Evolutionary conservation across 805 yeast species (phyloP).

Genomic region (Nakazawaea wyomingensis): DNA sequence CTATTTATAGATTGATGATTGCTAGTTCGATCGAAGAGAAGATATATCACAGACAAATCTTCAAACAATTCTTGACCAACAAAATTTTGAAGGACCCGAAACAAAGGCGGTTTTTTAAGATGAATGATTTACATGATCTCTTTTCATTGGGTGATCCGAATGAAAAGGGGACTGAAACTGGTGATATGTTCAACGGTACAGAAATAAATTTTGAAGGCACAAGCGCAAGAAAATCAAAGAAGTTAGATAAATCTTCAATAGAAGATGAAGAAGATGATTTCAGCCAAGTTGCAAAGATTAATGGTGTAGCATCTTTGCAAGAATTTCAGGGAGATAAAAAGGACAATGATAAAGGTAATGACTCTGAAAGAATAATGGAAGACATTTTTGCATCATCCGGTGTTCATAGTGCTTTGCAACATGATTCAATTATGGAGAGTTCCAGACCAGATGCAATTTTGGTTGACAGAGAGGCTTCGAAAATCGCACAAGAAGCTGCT

Average conservation of each 20-base stretch:
- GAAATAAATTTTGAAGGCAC: conserved; percentile 33
- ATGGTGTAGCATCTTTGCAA: conserved; percentile 73
- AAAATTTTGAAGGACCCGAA: conserved; percentile 94
- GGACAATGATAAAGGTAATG: conserved; percentile 20
- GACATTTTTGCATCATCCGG: conserved; percentile 69
- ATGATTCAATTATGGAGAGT: conserved; percentile 68
- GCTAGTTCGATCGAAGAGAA: conserved; percentile 96
- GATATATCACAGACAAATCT: conserved; percentile 93
- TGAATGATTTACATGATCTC: conserved; percentile 85
- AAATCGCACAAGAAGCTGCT: conserved; percentile 59
- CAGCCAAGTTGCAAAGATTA: conserved; percentile 51
- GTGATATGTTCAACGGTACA: conserved; percentile 50
- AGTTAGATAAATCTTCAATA: conserved; percentile 21
- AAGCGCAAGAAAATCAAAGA: conserved; percentile 29
- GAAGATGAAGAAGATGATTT: conserved; percentile 60
- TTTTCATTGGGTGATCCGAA: conserved; percentile 78
- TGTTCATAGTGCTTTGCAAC: conserved; percentile 70
- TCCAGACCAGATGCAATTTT: conserved; percentile 45
- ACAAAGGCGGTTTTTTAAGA: conserved; percentile 87
- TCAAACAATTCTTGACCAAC: conserved; percentile 89
- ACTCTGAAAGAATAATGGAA: conserved; percentile 65
- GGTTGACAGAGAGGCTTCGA: conserved; percentile 58
- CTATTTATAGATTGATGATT: conserved; percentile 85
- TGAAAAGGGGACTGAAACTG: conserved; percentile 63
- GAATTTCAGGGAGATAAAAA: conserved; percentile 51